Base-by-base conservation (phyloP, 208 protist species). In the Trichomonas tenax region DNA sequence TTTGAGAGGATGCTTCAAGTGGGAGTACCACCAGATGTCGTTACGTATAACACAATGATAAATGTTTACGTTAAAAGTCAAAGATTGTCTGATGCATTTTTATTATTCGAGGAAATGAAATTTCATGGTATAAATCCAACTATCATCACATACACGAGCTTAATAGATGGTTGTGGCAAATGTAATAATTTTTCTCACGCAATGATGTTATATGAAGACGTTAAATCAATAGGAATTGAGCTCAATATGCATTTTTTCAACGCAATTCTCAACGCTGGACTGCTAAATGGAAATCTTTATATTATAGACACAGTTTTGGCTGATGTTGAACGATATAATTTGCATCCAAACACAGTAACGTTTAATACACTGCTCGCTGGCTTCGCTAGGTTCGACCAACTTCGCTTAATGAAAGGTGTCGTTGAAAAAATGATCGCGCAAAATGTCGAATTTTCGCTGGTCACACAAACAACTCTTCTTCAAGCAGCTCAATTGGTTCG, bases 21-120 rank as follows among this genome's bases (percentile, higher is more conserved):
- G n/a, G 36, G 36, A 44, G 82, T 89, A 9, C 34, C 34, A 4
- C 82, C 82, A 0, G 82, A 89, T 89, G 40, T 89, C 23, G 82
- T 89, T 48, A 89, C 82, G 15, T 89, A 89, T 46, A 89, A 89
- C 17, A 89, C 82, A 23, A 89, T 89, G 82, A 89, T 89, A 17
- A 89, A 89, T 89, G 82, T 89, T 21, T 89, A 89, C 36, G 82
- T 89, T n/a, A 89, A 89, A 89, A 89, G 34, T 4, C 82, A 89
- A 46, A 3, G 23, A 48, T 40, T 89, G 4, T 34, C 34, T 17
- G 82, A 89, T n/a, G 82, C 82, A 31, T 89, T 89, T 48, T 31
- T 26, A n/a, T 46, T 89, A 3, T 89, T 89, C 36, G 34, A 89
- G 21, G n/a, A 89, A 89, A 89, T 89, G 82, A 89, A 89, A 89